Evolutionary conservation across 768 basidiomycete species (phyloP).

Genomic region (Cystobasidium onofrii): DNA sequence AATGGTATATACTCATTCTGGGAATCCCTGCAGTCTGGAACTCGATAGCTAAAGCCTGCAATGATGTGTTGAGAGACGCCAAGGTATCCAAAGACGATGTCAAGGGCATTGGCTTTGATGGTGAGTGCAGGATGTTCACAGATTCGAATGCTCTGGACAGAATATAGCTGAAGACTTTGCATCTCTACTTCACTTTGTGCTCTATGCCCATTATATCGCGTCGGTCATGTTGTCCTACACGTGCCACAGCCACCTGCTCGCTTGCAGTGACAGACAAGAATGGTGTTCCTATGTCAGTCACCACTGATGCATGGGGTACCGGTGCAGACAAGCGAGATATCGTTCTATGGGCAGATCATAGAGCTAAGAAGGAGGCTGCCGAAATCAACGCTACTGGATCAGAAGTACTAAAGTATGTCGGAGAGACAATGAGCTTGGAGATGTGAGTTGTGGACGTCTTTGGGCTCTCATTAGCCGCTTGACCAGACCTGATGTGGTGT

Average conservation of each 20-base stretch:
- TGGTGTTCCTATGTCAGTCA: slow-evolving; percentile 67
- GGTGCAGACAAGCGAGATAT: slow-evolving; percentile 61
- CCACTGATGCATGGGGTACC: slow-evolving; percentile 52
- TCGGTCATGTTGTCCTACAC: too few relatives aligned
- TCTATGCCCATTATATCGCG: background rate
- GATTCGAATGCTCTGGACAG: too few relatives aligned
- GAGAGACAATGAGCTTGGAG: slow-evolving; percentile 77
- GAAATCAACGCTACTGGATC: slow-evolving; percentile 77
- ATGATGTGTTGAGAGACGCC: slow-evolving; percentile 56
- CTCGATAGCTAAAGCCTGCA: slow-evolving; percentile 42
- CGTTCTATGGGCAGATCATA: slow-evolving; percentile 93
- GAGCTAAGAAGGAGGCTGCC: slow-evolving; percentile 84
- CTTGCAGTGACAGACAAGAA: slow-evolving; percentile 71
- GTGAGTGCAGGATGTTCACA: background rate
- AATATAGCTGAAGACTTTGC: too few relatives aligned
- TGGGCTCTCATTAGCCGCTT: too few relatives aligned
- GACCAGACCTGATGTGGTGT: slow-evolving; percentile 47
- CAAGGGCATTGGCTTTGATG: slow-evolving; percentile 54
- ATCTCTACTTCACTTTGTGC: too few relatives aligned
- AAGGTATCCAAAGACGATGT: slow-evolving; percentile 56
- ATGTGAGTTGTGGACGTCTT: slow-evolving; percentile 59
- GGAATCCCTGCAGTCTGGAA: slow-evolving; percentile 37
- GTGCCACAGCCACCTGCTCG: slow-evolving; percentile 91
- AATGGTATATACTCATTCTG: background rate
- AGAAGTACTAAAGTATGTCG: slow-evolving; percentile 84